These are phyloP conservation scores for Prunus davidiana DNA, from an alignment of 306 rosid species.

Conservation along the genomic window DNA sequence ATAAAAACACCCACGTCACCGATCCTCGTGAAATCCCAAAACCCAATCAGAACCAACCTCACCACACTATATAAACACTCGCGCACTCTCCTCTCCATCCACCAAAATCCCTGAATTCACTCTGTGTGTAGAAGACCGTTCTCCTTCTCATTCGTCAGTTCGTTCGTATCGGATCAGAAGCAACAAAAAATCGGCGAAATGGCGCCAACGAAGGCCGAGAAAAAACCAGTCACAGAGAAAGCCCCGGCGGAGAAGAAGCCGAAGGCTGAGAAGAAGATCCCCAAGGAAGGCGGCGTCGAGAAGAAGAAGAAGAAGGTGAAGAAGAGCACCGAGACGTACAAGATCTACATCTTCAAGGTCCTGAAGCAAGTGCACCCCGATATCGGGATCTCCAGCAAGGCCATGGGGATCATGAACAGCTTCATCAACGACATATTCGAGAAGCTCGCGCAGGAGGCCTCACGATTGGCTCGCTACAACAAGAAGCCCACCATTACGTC, in stretches of 20 bases:
- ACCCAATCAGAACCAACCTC: constrained; percentile 20
- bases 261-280: constrained; percentile 71
- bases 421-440: constrained; percentile 77
- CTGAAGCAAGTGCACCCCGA: constrained; percentile 75
- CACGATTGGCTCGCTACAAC: constrained; percentile 62
- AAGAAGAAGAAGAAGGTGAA: constrained; percentile 72
- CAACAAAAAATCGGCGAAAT: constrained; percentile 9
- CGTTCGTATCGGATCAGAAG: background rate
- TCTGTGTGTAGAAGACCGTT: background rate
- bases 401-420: constrained; percentile 84
- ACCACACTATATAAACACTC: constrained; percentile 19
- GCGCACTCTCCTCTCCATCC: background rate
- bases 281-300: constrained; percentile 54
- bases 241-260: constrained; percentile 62
- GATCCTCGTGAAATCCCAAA: constrained; percentile 2
- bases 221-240: constrained; percentile 67
- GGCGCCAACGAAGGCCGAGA: constrained; percentile 76
- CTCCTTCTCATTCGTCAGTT: background rate
- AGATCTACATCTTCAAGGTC: constrained; percentile 83
- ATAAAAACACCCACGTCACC: background rate
- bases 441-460: constrained; percentile 72
- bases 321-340: constrained; percentile 69
- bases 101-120: background rate
- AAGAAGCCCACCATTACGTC: constrained; percentile 79
- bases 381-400: constrained; percentile 78